Conservation (phyloP, 106 monocot genomes). For the Dioscorea dumetorum region DNA sequence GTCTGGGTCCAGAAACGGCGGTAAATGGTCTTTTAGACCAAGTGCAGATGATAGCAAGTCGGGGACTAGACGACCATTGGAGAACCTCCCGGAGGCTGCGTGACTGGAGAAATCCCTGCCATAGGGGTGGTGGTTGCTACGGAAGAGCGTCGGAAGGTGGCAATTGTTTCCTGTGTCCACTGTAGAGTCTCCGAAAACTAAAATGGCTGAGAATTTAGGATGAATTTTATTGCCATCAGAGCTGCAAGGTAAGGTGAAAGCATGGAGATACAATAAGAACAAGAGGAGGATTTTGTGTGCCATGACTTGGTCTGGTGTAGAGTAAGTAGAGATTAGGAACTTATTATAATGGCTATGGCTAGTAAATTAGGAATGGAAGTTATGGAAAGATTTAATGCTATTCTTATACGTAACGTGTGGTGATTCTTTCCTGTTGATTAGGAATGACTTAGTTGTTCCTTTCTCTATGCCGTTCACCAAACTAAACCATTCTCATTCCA, state of each 20-base stretch:
- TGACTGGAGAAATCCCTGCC: neutral
- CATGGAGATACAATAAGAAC: neutral
- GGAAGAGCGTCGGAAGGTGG: neutral
- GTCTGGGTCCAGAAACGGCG: slow-evolving; percentile 19
- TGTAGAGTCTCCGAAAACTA: slow-evolving; percentile 8
- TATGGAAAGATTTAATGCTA: no score
- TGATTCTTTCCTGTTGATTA: no score
- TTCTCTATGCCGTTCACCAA: no score
- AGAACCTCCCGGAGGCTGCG: neutral
- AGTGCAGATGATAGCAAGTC: slow-evolving; percentile 19
- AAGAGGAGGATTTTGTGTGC: neutral
- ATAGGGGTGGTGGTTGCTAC: slow-evolving; percentile 2
- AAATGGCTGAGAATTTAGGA: slow-evolving; percentile 1
- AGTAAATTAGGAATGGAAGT: no score
- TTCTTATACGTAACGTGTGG: no score
- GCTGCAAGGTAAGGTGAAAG: neutral
- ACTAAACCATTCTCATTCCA: no score
- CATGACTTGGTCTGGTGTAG: neutral
- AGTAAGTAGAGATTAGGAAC: neutral
- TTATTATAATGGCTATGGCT: no score
- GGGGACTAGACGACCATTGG: slow-evolving; percentile 30
- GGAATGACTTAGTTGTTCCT: no score
- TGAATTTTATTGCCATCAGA: neutral
- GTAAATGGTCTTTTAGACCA: slow-evolving; percentile 13
- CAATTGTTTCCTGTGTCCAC: slow-evolving; percentile 11